These are phyloP conservation scores for Tylopilus balloui DNA, from an alignment of 768 basidiomycete species.

Conservation along the genomic window DNA sequence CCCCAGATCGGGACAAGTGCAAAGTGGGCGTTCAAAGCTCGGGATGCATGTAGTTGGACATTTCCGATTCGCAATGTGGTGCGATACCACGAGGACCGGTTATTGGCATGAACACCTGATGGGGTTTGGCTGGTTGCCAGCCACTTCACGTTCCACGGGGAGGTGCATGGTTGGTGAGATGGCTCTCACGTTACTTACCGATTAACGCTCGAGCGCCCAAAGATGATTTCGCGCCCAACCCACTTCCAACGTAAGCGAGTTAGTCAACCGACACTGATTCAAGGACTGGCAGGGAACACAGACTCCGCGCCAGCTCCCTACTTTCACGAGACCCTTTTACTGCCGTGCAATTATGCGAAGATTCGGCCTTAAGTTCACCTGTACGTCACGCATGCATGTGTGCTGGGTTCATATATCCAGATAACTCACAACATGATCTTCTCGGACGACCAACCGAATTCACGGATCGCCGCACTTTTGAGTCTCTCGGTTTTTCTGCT, in stretches of 20 bases:
- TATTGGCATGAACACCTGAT: too few relatives aligned
- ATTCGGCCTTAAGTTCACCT: neutral
- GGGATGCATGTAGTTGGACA: too few relatives aligned
- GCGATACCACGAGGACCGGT: too few relatives aligned
- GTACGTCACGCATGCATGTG: constrained; percentile 16
- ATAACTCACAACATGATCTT: neutral
- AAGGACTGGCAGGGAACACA: neutral
- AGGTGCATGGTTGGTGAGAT: too few relatives aligned
- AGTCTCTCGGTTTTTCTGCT: neutral
- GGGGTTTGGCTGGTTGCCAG: too few relatives aligned
- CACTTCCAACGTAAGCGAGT: neutral
- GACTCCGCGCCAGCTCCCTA: neutral
- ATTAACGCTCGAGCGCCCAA: constrained; percentile 1
- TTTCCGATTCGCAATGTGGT: too few relatives aligned
- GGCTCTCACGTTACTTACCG: neutral
- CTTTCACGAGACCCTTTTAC: constrained; percentile 9
- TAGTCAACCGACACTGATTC: neutral
- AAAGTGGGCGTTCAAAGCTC: too few relatives aligned
- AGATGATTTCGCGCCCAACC: too few relatives aligned
- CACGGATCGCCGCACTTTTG: neutral
- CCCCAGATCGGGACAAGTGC: too few relatives aligned
- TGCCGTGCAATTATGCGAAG: constrained; percentile 1
- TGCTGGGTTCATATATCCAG: neutral
- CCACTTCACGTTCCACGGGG: too few relatives aligned
- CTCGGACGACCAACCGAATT: neutral